Evolutionary conservation across 495 filamentous ascomycete genomes (phyloP), one percentile per base, ranked within the genome.

Genomic region (Thermochaetoides thermophila): DNA sequence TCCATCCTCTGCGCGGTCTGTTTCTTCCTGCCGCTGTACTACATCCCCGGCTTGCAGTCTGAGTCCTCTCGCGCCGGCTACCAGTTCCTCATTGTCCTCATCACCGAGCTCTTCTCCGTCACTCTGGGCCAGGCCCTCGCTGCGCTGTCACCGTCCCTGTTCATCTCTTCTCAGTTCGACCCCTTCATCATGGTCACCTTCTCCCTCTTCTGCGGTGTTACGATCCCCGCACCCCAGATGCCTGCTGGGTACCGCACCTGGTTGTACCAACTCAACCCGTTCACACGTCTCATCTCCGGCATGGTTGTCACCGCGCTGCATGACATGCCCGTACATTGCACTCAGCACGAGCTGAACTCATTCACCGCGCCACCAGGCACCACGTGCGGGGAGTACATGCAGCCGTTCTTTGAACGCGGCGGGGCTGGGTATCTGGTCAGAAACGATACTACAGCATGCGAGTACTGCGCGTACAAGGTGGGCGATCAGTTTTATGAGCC

Each of bases 251-350:
- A 82, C 76, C 66, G 74, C 9, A 61, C 62, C 1, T 87, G 82
- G 82, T 61, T 91, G 13, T 84, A 87, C 55, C 57, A 84, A 40
- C 70, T 92, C 3, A 76, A 84, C 42, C 84, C 84, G 0, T 89
- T 91, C 53, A 86, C 78, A 2, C 73, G 82, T 3, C 66, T 92
- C 6, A 78, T 95, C 45, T 63, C 72, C 27, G 84, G 82, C 7
- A 81, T 84, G 53, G 68, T 84, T 3, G 71, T 75, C 1, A 85
- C 79, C 2, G 81, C 80, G 34, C 63, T 86, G 5, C 76, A 81
- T 45, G 64, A 61, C 0, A 53, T 70, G n/a, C 49, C 61, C 0
- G 81, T 86, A 0, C 42, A 52, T 7, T 86, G 81, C 48, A 39
- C 46, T 4, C 29, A 45, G 1, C 14, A 31, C 5, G 81, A 84